Evolutionary conservation across 129 eudicot species (phyloP).

Genomic region (Flaveria bidentis): DNA sequence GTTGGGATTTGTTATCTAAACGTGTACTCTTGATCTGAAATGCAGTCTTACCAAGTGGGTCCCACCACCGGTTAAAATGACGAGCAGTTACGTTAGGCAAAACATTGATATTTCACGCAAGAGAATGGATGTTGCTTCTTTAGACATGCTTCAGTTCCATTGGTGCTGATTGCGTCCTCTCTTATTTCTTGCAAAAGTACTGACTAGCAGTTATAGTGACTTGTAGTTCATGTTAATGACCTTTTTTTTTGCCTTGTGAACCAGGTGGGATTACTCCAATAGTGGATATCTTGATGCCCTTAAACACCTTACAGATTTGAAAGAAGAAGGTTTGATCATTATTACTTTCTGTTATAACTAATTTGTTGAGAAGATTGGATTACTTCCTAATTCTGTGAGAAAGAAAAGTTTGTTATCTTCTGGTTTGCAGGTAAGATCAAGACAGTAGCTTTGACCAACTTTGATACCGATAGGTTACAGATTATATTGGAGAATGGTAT

Average conservation of each 20-base stretch:
- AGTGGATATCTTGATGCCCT: constrained; percentile 96
- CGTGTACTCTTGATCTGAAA: constrained; percentile 20
- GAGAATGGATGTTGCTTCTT: constrained; percentile 96
- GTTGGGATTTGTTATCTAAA: constrained; percentile 9
- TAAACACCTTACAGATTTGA: constrained; percentile 91
- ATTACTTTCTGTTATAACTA: constrained; percentile 21
- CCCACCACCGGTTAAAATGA: constrained; percentile 99
- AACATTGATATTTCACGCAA: constrained; percentile 82
- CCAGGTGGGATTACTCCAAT: constrained; percentile 99
- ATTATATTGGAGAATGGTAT: constrained; percentile 90
- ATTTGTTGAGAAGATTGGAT: constrained; percentile 34
- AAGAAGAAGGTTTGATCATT: constrained; percentile 76
- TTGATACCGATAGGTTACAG: constrained; percentile 79
- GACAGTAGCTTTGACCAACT: constrained; percentile 96
- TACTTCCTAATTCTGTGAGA: too few relatives aligned
- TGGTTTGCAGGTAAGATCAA: constrained; percentile 84
- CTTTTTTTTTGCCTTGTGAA: background rate
- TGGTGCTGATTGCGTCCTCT: constrained; percentile 50
- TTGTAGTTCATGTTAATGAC: background rate
- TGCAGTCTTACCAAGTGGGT: constrained; percentile 99
- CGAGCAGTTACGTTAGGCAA: constrained; percentile 70
- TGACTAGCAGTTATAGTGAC: background rate
- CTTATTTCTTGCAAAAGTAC: background rate
- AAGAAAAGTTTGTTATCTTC: too few relatives aligned
- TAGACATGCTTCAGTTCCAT: constrained; percentile 99